Base-by-base conservation (phyloP, 2,329 filamentous ascomycete species). In the Didymella pomorum region DNA sequence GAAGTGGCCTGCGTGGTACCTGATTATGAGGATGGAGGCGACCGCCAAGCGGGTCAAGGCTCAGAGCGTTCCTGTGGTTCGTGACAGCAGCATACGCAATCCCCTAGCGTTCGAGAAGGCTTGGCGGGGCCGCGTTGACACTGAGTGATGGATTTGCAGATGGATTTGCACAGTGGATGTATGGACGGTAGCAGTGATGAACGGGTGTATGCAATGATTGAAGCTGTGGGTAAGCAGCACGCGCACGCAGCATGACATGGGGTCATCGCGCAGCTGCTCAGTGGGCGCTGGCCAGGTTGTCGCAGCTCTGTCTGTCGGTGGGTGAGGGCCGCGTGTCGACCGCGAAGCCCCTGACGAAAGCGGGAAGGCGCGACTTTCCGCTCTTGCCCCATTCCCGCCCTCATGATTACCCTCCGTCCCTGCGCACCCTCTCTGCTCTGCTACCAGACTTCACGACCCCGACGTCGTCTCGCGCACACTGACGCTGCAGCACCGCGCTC, bases 371-470 rank as follows among this genome's bases (percentile, higher is more conserved):
- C 44, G 53, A 10, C 48, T 50, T 52, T 56, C 48, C 58, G 58
- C 58, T 54, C 48, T 60, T 50, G 58, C 58, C 58, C 58, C 58
- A 52, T 56, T 60, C 58, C 58, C 58, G 49, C 58, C 58, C 58
- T 60, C 53, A 60, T 60, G 48, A 60, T 55, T 50, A 50, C 53
- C 53, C 53, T 60, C 45, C 53, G 53, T 53, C 52, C 51, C 57
- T 48, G 44, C 51, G 55, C 54, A 41, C 45, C 37, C 53, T 55
- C 54, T 54, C 52, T 50, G 56, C 41, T 46, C 50, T 42, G 54
- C 54, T 49, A 44, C 29, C 42, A 31, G 55, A 49, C 31, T 51
- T 28, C 47, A 59, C 43, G 47, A 48, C 43, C 16, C 12, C 45
- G 44, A 45, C 52, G 58, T 56, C 58, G 57, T 47, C 52, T 56